Conservation (phyloP, 2,329 filamentous ascomycete species). For the Colletotrichum tamarilloi region DNA sequence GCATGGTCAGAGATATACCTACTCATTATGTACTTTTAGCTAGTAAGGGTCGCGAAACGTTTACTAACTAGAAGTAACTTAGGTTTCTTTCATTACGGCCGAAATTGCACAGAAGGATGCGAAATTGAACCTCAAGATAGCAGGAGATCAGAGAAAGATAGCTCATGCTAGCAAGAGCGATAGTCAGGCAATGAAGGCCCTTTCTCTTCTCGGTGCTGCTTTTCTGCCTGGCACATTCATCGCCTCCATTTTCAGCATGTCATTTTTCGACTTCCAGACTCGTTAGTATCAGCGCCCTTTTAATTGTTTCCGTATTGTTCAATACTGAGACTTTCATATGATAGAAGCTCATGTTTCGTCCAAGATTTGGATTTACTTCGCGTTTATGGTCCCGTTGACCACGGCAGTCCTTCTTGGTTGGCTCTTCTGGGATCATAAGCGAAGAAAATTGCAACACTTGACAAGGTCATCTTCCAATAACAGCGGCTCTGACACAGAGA, state of each 20-base stretch:
- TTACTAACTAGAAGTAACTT: neutral
- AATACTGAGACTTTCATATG: neutral
- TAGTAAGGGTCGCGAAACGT: neutral
- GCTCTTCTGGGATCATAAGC: neutral
- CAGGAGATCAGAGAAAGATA: slow-evolving; percentile 68
- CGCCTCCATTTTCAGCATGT: slow-evolving; percentile 73
- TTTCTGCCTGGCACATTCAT: slow-evolving; percentile 72
- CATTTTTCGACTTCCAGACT: slow-evolving; percentile 71
- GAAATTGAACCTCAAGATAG: slow-evolving; percentile 71
- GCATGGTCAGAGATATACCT: neutral
- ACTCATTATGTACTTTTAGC: too few relatives aligned
- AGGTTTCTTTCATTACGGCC: slow-evolving; percentile 50
- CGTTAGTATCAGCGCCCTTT: slow-evolving; percentile 42
- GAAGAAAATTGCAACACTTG: neutral
- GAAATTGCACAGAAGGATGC: slow-evolving; percentile 73
- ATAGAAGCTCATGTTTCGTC: slow-evolving; percentile 56
- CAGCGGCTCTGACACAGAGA: neutral
- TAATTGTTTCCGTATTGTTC: neutral
- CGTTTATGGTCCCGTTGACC: slow-evolving; percentile 68
- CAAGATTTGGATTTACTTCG: slow-evolving; percentile 72
- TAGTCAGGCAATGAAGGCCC: slow-evolving; percentile 72
- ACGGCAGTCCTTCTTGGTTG: neutral
- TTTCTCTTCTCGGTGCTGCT: slow-evolving; percentile 70
- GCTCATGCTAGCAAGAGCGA: slow-evolving; percentile 70
- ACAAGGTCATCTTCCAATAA: neutral